Evolutionary conservation across 176 grass and related monocot genomes (phyloP).

Genomic region (Dactylis glomerata): DNA sequence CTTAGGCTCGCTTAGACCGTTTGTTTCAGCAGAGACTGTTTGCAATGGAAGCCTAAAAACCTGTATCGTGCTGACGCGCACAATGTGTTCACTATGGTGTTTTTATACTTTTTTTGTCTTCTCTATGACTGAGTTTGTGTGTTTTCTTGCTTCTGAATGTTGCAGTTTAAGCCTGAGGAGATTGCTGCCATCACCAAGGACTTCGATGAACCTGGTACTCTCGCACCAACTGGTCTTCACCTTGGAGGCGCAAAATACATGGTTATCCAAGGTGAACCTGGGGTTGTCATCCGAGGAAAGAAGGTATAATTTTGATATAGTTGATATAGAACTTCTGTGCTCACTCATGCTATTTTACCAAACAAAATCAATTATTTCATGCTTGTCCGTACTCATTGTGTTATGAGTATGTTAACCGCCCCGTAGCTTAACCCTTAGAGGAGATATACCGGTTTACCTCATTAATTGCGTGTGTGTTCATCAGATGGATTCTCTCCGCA

Average conservation of each 20-base stretch:
- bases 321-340: no score
- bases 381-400: not conserved
- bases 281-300: slow-evolving; percentile 78
- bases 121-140: not conserved
- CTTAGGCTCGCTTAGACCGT: no score
- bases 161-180: slow-evolving; percentile 63
- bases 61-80: no score
- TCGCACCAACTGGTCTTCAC: slow-evolving; percentile 80
- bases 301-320: slow-evolving; percentile 39
- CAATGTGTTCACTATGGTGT: not conserved
- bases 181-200: slow-evolving; percentile 50
- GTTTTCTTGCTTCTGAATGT: not conserved
- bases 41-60: no score
- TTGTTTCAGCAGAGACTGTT: no score
- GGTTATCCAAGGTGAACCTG: slow-evolving; percentile 88
- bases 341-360: not conserved
- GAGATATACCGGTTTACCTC: not conserved
- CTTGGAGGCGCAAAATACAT: slow-evolving; percentile 78
- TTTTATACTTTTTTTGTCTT: not conserved
- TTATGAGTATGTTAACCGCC: not conserved
- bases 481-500: not conserved
- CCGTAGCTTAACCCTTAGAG: not conserved
- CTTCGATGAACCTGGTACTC: slow-evolving; percentile 62
- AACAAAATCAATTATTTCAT: not conserved
- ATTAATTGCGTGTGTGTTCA: not conserved